Base-by-base conservation (phyloP, 441 rosid genomes). In the Geranium incanum region DNA sequence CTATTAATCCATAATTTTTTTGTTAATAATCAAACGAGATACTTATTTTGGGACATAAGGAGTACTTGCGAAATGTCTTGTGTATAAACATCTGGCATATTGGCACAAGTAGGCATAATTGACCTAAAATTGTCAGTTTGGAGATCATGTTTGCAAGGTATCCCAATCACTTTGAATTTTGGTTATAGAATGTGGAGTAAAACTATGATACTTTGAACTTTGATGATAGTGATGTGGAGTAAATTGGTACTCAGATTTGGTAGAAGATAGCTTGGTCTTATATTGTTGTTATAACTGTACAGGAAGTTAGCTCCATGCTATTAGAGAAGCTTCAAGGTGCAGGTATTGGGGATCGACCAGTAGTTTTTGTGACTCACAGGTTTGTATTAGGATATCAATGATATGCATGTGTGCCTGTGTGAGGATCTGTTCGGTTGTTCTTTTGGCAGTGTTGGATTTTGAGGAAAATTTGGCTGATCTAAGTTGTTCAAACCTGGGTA, bases 341-440 rank as follows among this genome's bases (percentile, higher is more conserved):
- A 11, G 98, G 99, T 78, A 92, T 95, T 81, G 99, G 98, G 75
- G 81, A 81, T 78, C 89, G 90, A 33, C 99, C 98, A 81, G 96
- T 94, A 81, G 97, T 95, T 62, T 95, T 95, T 81, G 97, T 95
- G 81, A 95, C 98, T 77, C 98, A 95, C 84, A 95, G 99, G 98
- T 89, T 64, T 68, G 78, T 69, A 36, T 67, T 71, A 4, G 19
- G 59, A 62, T 60, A 7, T 18, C 7, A 36, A 36, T 8, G n/a
- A 0, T 70, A 18, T 19, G 33, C 18, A 4, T 43, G 41, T 59
- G 19, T 37, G 36, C 16, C 16, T 52, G 59, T 52, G 59, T 13
- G 15, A 4, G 59, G 4, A 12, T 3, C 5, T 52, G 59, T n/a
- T 52, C 5, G n/a, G 5, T 13, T 52, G 5, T 5, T n/a, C 59